These are phyloP conservation scores for Fraxinus excelsior DNA, from an alignment of 257 asterid species.

Conservation along the genomic window DNA sequence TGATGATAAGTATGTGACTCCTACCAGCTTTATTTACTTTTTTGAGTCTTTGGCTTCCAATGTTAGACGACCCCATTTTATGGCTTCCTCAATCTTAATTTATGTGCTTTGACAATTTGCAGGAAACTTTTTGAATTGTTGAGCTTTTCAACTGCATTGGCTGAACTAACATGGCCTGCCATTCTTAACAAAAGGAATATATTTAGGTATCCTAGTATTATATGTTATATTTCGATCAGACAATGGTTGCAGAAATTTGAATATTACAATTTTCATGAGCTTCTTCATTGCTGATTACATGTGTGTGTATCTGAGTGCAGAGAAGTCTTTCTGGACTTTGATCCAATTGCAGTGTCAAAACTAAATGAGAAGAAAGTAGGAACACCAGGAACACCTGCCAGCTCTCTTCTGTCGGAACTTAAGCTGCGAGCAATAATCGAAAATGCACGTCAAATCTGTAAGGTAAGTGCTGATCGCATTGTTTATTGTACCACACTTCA, in stretches of 20 bases:
- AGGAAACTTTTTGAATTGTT: conserved; percentile 92
- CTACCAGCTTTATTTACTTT: conserved; percentile 19
- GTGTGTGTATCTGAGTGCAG: conserved; percentile 48
- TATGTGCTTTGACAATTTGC: conserved; percentile 35
- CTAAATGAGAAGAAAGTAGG: conserved; percentile 82
- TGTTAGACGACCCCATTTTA: conserved; percentile 16
- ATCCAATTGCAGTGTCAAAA: conserved; percentile 84
- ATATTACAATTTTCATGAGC: conserved; percentile 14
- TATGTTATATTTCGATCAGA: conserved; percentile 19
- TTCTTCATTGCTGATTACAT: conserved; percentile 30
- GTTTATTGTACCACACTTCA: background rate
- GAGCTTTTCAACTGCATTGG: conserved; percentile 87
- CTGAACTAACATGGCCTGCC: conserved; percentile 90
- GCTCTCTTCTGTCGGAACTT: conserved; percentile 82
- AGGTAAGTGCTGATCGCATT: conserved; percentile 43
- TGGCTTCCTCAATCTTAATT: conserved; percentile 24
- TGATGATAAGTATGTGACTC: conserved; percentile 65
- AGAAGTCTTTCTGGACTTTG: conserved; percentile 83
- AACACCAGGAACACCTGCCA: conserved; percentile 69
- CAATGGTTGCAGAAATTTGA: conserved; percentile 14
- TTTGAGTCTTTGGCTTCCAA: conserved; percentile 12
- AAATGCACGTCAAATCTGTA: conserved; percentile 92
- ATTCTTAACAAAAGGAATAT: conserved; percentile 75
- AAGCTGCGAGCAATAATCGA: conserved; percentile 86
- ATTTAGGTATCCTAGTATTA: conserved; percentile 58